These are phyloP conservation scores for Pontederia paniculata DNA, from an alignment of 176 grass and related monocot species.

Conservation along the genomic window DNA sequence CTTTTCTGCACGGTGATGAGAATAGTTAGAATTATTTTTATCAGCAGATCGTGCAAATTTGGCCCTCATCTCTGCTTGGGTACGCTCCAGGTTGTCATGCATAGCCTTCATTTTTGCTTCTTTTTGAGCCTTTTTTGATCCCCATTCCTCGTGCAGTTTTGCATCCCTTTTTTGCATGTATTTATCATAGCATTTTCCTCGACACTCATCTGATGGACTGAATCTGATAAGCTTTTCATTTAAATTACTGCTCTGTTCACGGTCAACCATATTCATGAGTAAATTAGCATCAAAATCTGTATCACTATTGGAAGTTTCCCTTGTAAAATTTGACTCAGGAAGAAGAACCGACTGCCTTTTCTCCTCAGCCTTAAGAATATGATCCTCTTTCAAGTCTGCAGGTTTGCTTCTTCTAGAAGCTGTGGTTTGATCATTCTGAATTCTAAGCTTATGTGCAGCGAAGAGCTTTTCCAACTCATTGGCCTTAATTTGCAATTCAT, in stretches of 20 bases:
- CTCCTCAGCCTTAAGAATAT: slow-evolving; percentile 33
- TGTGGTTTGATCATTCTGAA: slow-evolving; percentile 28
- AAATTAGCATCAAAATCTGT: slow-evolving; percentile 50
- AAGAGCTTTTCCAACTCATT: slow-evolving; percentile 77
- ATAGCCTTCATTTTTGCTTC: slow-evolving; percentile 76
- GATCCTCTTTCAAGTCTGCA: slow-evolving; percentile 36
- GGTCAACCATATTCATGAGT: slow-evolving; percentile 62
- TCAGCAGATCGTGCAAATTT: slow-evolving; percentile 47
- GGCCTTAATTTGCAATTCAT: slow-evolving; percentile 75
- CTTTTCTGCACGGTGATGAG: slow-evolving; percentile 31
- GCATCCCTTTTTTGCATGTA: slow-evolving; percentile 84
- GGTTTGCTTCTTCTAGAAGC: slow-evolving; percentile 49
- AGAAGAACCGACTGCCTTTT: slow-evolving; percentile 30
- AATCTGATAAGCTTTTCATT: slow-evolving; percentile 43
- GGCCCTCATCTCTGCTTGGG: slow-evolving; percentile 59
- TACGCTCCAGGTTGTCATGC: slow-evolving; percentile 77
- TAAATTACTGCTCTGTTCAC: slow-evolving; percentile 27
- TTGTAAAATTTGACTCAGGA: slow-evolving; percentile 23
- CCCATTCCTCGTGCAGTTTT: slow-evolving; percentile 83
- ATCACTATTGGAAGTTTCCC: slow-evolving; percentile 21
- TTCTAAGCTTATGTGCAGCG: slow-evolving; percentile 58
- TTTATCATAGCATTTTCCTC: slow-evolving; percentile 90
- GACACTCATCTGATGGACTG: slow-evolving; percentile 54
- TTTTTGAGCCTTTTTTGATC: slow-evolving; percentile 55
- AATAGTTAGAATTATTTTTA: slow-evolving; percentile 24